Evolutionary conservation across 768 basidiomycete genomes (phyloP).

Genomic region (Leucocoprinus leucothites): DNA sequence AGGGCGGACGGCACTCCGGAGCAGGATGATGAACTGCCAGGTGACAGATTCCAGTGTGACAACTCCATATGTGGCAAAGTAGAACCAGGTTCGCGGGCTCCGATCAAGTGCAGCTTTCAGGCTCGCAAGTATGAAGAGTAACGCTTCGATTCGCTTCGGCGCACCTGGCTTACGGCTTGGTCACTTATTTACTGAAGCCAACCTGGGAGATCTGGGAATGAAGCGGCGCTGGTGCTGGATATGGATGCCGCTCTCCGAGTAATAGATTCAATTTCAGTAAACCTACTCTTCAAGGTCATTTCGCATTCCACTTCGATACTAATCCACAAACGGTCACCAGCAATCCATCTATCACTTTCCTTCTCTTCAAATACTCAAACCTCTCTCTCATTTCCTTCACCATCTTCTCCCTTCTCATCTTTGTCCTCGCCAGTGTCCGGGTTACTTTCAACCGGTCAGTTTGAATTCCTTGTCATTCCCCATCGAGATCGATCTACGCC

Average conservation of each 20-base stretch:
- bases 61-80: background rate
- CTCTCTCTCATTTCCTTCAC: background rate
- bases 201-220: slow-evolving; percentile 5
- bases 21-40: no score
- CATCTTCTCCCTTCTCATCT: background rate
- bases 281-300: slow-evolving; percentile 6
- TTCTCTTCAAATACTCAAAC: background rate
- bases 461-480: background rate
- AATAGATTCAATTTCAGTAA: slow-evolving; percentile 8
- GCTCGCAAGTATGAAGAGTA: slow-evolving; percentile 5
- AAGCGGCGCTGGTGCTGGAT: slow-evolving; percentile 8
- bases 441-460: slow-evolving; percentile 1
- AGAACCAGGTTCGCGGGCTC: background rate
- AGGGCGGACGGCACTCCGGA: no score
- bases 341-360: background rate
- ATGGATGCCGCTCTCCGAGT: slow-evolving; percentile 11
- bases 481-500: slow-evolving; percentile 12
- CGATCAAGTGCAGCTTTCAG: slow-evolving; percentile 5
- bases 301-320: slow-evolving; percentile 8
- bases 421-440: slow-evolving; percentile 3
- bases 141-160: slow-evolving; percentile 11
- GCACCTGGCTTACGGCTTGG: slow-evolving; percentile 8
- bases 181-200: slow-evolving; percentile 1
- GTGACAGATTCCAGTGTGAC: background rate
- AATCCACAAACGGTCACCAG: slow-evolving; percentile 7